Evolutionary conservation across 805 yeast genomes (phyloP).

Genomic region (Zygosaccharomyces kombuchaensis): DNA sequence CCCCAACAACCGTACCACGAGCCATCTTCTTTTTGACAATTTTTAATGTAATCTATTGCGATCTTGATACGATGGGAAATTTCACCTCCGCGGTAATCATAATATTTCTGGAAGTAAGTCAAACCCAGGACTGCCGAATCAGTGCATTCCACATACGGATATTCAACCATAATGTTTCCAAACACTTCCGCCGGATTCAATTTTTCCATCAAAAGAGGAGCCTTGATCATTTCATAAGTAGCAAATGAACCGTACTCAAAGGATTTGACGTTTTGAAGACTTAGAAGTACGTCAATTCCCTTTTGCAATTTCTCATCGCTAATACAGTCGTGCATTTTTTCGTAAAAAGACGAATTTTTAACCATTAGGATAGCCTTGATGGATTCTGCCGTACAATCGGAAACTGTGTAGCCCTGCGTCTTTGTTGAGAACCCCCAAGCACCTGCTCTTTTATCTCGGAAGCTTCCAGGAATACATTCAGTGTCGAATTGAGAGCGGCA

Average conservation of each 20-base stretch:
- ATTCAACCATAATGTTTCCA: slow-evolving; percentile 97
- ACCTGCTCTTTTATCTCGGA: slow-evolving; percentile 78
- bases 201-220: slow-evolving; percentile 68
- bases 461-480: slow-evolving; percentile 72
- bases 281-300: slow-evolving; percentile 72
- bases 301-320: slow-evolving; percentile 50
- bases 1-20: slow-evolving; percentile 99
- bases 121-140: slow-evolving; percentile 91
- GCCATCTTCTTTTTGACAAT: slow-evolving; percentile 73
- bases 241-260: slow-evolving; percentile 90
- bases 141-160: slow-evolving; percentile 97
- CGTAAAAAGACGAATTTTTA: slow-evolving; percentile 53
- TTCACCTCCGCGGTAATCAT: slow-evolving; percentile 60
- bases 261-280: slow-evolving; percentile 71
- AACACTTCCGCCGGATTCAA: slow-evolving; percentile 97
- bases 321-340: slow-evolving; percentile 48
- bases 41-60: slow-evolving; percentile 69
- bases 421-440: slow-evolving; percentile 97
- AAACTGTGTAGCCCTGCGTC: slow-evolving; percentile 92
- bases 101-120: slow-evolving; percentile 65
- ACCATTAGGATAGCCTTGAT: slow-evolving; percentile 93
- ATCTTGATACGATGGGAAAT: slow-evolving; percentile 64
- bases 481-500: slow-evolving; percentile 80
- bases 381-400: slow-evolving; percentile 96
- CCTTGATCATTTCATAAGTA: slow-evolving; percentile 81